Evolutionary conservation across 192 early-diverging fungal genomes (phyloP).

Genomic region (Thoreauomyces humboldtii): DNA sequence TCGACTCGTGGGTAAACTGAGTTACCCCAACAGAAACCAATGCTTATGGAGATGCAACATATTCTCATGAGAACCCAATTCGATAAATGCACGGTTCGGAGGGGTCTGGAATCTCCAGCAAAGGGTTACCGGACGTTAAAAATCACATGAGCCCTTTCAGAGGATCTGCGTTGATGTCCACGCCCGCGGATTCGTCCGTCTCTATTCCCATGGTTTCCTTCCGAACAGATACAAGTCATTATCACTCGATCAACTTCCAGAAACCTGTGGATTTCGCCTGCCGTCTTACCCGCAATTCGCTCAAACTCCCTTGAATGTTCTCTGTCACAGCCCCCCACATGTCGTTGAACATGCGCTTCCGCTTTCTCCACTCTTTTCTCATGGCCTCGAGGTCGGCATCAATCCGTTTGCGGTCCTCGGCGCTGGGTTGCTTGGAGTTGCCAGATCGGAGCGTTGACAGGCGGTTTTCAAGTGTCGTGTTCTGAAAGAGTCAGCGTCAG

Average conservation of each 20-base stretch:
- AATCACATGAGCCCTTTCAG: conserved; percentile 22
- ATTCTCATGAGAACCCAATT: no score
- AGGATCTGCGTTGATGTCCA: conserved; percentile 39
- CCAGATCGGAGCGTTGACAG: conserved; percentile 29
- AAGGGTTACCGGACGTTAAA: no score
- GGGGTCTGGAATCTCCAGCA: no score
- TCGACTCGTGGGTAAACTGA: not conserved
- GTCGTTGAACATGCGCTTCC: conserved; percentile 59
- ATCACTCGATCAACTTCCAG: no score
- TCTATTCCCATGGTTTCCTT: conserved; percentile 57
- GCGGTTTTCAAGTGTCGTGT: conserved; percentile 16
- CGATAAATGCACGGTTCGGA: no score
- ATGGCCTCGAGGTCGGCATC: conserved; percentile 35
- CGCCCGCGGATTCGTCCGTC: conserved; percentile 52
- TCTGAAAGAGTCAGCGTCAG: conserved; percentile 11
- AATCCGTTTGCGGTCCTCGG: conserved; percentile 28
- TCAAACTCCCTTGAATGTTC: conserved; percentile 48
- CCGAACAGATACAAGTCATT: not conserved
- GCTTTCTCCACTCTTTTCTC: conserved; percentile 52
- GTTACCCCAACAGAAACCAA: no score
- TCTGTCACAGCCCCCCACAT: conserved; percentile 51
- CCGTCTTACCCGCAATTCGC: conserved; percentile 46
- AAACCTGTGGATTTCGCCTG: no score
- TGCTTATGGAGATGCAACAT: no score
- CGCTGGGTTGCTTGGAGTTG: conserved; percentile 17